phyloP scores from a whole-genome alignment of 805 yeast genomes.

The Kuraishia borneana region DNA sequence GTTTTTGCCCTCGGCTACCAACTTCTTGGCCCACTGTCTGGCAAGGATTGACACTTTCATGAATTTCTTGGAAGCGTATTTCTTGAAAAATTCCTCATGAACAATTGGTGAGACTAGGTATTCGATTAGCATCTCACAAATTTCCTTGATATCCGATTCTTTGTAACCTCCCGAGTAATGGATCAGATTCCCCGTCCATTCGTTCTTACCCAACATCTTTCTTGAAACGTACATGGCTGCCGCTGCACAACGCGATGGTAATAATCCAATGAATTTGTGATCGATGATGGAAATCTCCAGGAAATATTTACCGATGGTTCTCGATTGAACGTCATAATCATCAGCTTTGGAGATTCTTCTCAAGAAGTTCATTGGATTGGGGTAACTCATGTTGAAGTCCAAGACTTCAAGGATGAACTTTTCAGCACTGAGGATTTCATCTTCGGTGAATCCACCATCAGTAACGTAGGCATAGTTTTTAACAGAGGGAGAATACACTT shows the following conservation, averaged over 20 bases:
- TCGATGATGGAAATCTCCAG: slow-evolving; percentile 72
- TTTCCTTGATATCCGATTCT: slow-evolving; percentile 59
- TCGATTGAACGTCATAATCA: slow-evolving; percentile 71
- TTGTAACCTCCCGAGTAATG: slow-evolving; percentile 90
- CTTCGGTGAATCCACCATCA: slow-evolving; percentile 74
- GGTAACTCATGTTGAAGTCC: slow-evolving; percentile 68
- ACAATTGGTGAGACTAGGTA: slow-evolving; percentile 71
- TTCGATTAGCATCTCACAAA: slow-evolving; percentile 64
- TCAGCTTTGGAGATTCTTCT: slow-evolving; percentile 87
- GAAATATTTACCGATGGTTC: slow-evolving; percentile 78
- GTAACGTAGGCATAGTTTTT: slow-evolving; percentile 80
- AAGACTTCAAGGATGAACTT: slow-evolving; percentile 62
- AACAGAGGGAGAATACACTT: slow-evolving; percentile 79
- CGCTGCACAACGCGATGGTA: slow-evolving; percentile 77
- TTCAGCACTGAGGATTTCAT: slow-evolving; percentile 77
- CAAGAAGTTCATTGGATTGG: slow-evolving; percentile 84
- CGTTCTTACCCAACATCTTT: slow-evolving; percentile 49
- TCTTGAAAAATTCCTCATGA: slow-evolving; percentile 88
- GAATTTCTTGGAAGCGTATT: slow-evolving; percentile 81
- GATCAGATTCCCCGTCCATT: slow-evolving; percentile 79
- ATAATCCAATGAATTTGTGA: slow-evolving; percentile 57
- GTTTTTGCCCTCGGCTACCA: slow-evolving; percentile 32
- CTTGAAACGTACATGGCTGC: slow-evolving; percentile 81
- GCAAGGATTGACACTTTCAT: slow-evolving; percentile 77
- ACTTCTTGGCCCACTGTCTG: slow-evolving; percentile 72